These are phyloP conservation scores for Prunus dulcis DNA, from an alignment of 306 rosid species.

Conservation along the genomic window DNA sequence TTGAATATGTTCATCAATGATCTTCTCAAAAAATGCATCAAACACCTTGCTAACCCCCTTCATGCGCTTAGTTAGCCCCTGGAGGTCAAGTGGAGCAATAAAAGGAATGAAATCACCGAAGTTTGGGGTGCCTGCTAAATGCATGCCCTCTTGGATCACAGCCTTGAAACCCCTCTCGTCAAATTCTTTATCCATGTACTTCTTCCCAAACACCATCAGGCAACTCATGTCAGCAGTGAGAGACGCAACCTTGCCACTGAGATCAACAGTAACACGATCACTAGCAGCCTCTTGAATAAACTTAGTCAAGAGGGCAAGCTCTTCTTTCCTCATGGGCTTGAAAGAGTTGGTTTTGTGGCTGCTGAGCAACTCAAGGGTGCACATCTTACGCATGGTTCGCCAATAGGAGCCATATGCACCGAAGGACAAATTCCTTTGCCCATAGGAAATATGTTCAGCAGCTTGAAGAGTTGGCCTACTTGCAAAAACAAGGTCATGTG, in stretches of 20 bases:
- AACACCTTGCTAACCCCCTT: slow-evolving; percentile 41
- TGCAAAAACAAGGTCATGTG: slow-evolving; percentile 58
- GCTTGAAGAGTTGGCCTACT: slow-evolving; percentile 49
- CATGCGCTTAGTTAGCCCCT: slow-evolving; percentile 47
- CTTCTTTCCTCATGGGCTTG: slow-evolving; percentile 51
- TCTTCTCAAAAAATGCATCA: slow-evolving; percentile 54
- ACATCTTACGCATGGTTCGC: slow-evolving; percentile 68
- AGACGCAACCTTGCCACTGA: slow-evolving; percentile 39
- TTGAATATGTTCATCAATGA: slow-evolving; percentile 55
- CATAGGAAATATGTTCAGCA: slow-evolving; percentile 38
- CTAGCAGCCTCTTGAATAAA: slow-evolving; percentile 30
- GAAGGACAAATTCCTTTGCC: slow-evolving; percentile 39
- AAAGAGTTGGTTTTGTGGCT: slow-evolving; percentile 41
- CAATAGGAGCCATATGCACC: slow-evolving; percentile 57
- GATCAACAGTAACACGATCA: slow-evolving; percentile 33
- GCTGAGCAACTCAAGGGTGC: slow-evolving; percentile 61
- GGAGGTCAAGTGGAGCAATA: slow-evolving; percentile 52
- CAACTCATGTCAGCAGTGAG: slow-evolving; percentile 42
- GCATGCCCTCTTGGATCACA: slow-evolving; percentile 41
- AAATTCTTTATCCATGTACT: slow-evolving; percentile 45
- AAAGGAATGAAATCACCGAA: slow-evolving; percentile 55
- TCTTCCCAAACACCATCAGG: slow-evolving; percentile 57
- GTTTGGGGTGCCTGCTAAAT: slow-evolving; percentile 33
- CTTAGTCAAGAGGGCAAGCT: slow-evolving; percentile 36
- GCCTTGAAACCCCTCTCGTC: slow-evolving; percentile 51